These are phyloP conservation scores for Furculomyces boomerangus DNA, from an alignment of 371 early-diverging fungal genomes.

Conservation along the genomic window DNA sequence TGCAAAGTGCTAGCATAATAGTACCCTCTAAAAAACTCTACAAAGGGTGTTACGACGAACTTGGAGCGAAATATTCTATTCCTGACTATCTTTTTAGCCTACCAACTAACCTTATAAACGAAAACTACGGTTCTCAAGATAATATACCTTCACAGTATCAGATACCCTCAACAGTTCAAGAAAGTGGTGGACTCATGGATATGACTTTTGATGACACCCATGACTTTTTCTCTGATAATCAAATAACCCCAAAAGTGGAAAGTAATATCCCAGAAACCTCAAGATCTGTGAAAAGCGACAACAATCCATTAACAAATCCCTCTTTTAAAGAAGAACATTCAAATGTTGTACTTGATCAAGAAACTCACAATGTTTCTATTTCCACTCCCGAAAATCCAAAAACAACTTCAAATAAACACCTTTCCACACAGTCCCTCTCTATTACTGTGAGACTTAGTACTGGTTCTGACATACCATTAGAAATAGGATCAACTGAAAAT, in stretches of 20 bases:
- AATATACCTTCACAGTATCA: not conserved
- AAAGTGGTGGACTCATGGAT: not conserved
- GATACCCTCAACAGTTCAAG: not conserved
- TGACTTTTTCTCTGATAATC: not conserved
- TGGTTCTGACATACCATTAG: not conserved
- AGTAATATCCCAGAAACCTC: too few species aligned
- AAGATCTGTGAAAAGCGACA: too few species aligned
- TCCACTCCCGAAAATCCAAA: too few species aligned
- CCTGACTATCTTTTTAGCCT: conserved; percentile 41
- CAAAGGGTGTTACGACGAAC: conserved; percentile 57
- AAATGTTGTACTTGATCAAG: too few species aligned
- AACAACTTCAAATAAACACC: too few species aligned
- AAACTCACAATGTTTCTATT: too few species aligned
- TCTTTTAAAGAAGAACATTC: too few species aligned
- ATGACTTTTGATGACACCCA: not conserved
- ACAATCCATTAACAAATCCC: too few species aligned
- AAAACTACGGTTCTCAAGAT: not conserved
- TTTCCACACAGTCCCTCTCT: not conserved
- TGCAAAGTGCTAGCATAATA: conserved; percentile 40
- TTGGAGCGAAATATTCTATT: conserved; percentile 43
- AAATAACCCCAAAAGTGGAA: not conserved
- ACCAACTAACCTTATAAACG: conserved; percentile 32
- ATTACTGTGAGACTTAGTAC: not conserved
- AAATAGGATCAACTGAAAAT: not conserved
- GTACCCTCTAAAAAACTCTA: conserved; percentile 44